Conservation (phyloP, 352 stramenopile genomes). For the Pythium inflatum region DNA sequence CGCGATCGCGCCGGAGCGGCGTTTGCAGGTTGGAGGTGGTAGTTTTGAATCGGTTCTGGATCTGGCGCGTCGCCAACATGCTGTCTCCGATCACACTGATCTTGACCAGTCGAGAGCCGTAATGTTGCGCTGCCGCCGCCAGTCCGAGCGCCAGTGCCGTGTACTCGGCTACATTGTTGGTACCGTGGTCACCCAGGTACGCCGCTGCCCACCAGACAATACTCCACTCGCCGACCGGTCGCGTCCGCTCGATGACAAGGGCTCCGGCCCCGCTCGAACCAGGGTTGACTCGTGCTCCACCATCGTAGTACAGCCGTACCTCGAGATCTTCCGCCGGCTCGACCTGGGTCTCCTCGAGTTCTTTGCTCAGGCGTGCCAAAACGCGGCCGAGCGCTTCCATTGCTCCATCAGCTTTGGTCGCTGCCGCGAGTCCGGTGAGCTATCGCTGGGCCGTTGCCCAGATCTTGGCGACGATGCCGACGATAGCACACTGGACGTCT, state of each 20-base stretch:
- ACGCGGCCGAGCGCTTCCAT: no score
- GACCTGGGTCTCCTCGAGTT: no score
- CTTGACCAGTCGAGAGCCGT: background rate
- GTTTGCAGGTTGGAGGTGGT: no score
- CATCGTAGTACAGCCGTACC: background rate
- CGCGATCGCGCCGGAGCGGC: no score
- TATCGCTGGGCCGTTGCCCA: no score
- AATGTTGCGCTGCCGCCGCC: background rate
- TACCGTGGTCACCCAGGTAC: background rate
- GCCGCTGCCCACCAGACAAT: background rate
- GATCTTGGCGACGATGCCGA: no score
- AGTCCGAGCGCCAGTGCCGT: background rate
- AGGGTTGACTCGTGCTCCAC: background rate
- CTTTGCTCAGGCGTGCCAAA: no score
- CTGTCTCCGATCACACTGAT: constrained; percentile 3
- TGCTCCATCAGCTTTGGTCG: no score
- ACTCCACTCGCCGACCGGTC: background rate
- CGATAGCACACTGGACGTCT: no score
- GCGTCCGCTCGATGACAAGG: background rate
- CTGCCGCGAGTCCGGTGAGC: no score
- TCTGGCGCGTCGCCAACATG: background rate
- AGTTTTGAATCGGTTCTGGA: background rate
- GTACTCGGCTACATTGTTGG: constrained; percentile 2
- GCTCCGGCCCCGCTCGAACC: background rate
- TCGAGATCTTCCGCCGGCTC: no score